Percentiles rank a stretch among this genome's conserved stretches.
These are phyloP conservation scores for Yamadazyma scolyti DNA, from an alignment of 805 yeast genomes.

Conservation along the genomic window DNA sequence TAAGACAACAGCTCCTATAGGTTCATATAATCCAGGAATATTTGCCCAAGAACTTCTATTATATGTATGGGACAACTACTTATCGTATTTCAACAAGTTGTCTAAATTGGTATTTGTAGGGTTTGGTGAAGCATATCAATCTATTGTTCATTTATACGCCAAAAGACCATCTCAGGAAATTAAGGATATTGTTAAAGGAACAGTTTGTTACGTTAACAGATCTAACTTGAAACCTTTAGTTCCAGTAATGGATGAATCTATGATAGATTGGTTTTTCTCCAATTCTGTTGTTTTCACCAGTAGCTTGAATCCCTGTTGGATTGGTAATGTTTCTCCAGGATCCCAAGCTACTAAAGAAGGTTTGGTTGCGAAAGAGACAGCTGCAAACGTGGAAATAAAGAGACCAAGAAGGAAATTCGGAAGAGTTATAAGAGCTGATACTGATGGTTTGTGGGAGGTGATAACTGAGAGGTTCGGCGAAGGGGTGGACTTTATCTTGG, in stretches of 20 bases:
- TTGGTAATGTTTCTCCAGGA: slow-evolving; percentile 20
- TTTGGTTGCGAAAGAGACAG: slow-evolving; percentile 8
- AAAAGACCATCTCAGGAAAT: slow-evolving; percentile 62
- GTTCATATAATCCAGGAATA: slow-evolving; percentile 54
- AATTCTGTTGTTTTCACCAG: slow-evolving; percentile 82
- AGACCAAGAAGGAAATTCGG: slow-evolving; percentile 91
- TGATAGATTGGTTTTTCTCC: slow-evolving; percentile 88
- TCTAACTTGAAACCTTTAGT: slow-evolving; percentile 73
- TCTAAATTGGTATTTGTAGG: slow-evolving; percentile 77
- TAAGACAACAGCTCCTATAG: slow-evolving; percentile 14
- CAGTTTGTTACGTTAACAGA: slow-evolving; percentile 66
- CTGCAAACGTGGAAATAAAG: slow-evolving; percentile 36
- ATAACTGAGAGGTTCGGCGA: slow-evolving; percentile 82
- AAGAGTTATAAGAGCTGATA: slow-evolving; percentile 71
- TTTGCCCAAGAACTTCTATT: slow-evolving; percentile 74
- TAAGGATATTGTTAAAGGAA: slow-evolving; percentile 60
- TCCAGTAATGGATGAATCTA: slow-evolving; percentile 83
- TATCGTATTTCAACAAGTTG: slow-evolving; percentile 65
- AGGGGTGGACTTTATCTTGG: slow-evolving; percentile 77
- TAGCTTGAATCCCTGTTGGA: slow-evolving; percentile 78
- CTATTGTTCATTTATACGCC: slow-evolving; percentile 82
- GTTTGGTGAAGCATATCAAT: slow-evolving; percentile 83
- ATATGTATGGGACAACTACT: slow-evolving; percentile 87
- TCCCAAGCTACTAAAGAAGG: slow-evolving; percentile 17
- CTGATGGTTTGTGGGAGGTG: slow-evolving; percentile 72